A percentile compares a stretch with the other conserved stretches of the same genome.
phyloP scores from a whole-genome alignment of 768 basidiomycete species.

The Gautieria morchelliformis region DNA sequence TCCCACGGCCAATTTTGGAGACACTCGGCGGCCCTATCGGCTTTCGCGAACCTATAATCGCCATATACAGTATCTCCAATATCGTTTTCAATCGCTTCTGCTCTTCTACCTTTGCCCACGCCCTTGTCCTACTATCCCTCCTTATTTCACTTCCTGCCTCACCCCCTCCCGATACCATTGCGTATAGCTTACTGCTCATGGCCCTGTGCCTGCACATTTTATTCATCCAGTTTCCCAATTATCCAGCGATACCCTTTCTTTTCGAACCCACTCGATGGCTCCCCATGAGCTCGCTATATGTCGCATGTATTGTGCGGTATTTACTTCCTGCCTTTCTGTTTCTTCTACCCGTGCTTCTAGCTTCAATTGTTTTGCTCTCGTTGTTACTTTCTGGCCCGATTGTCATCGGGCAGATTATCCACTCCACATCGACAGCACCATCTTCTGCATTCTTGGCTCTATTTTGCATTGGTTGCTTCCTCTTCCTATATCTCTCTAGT shows the following conservation, averaged over 20 bases:
- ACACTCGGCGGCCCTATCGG: not conserved
- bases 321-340: conserved; percentile 1
- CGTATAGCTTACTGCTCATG: not conserved
- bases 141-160: not conserved
- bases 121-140: not conserved
- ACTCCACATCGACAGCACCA: not conserved
- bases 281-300: not conserved
- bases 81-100: not conserved
- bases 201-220: conserved; percentile 5
- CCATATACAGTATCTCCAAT: conserved; percentile 1
- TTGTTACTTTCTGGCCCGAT: not conserved
- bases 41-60: not conserved
- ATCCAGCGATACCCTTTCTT: not conserved
- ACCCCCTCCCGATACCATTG: not conserved
- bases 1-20: not conserved
- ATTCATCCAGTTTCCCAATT: not conserved
- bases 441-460: not conserved
- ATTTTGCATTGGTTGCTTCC: not conserved
- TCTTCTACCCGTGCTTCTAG: not conserved
- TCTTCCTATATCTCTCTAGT: not conserved
- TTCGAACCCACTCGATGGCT: conserved; percentile 2
- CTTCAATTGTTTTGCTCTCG: not conserved
- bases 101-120: not conserved
- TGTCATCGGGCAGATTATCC: not conserved
- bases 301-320: not conserved